phyloP scores from a whole-genome alignment of 202 grass and related monocot genomes.

The Carex arenaria region DNA sequence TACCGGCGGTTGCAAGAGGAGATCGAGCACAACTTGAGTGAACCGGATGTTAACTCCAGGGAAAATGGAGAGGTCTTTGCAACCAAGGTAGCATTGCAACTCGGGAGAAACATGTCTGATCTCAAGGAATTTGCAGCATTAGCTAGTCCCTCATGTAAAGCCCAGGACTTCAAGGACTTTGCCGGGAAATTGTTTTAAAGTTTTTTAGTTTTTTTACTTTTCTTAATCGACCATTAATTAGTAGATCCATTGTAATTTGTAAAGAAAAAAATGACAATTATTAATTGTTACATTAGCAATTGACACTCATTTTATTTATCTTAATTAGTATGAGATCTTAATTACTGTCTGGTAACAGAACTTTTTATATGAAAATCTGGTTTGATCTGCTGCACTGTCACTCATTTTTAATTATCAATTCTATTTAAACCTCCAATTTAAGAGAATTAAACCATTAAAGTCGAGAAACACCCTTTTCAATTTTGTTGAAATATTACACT shows the following conservation, averaged over 20 bases:
- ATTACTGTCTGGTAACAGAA: not conserved
- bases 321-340: not conserved
- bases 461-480: not conserved
- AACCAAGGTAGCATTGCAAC: conserved; percentile 55
- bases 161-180: conserved; percentile 45
- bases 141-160: conserved; percentile 25
- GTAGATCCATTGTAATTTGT: not conserved
- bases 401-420: not conserved
- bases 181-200: conserved; percentile 50
- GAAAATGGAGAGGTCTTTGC: conserved; percentile 64
- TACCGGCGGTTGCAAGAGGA: conserved; percentile 57
- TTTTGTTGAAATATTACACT: not conserved
- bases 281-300: not conserved
- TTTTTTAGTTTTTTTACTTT: not conserved
- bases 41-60: conserved; percentile 33
- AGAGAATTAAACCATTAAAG: not conserved
- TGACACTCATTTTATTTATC: not conserved
- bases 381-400: not conserved
- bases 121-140: conserved; percentile 30
- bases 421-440: not conserved
- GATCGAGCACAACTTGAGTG: conserved; percentile 41
- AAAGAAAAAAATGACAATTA: not conserved
- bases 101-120: conserved; percentile 45
- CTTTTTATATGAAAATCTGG: not conserved
- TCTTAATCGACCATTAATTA: not conserved